Conservation (phyloP, 2,329 filamentous ascomycete species). For the Fusarium subglutinans region DNA sequence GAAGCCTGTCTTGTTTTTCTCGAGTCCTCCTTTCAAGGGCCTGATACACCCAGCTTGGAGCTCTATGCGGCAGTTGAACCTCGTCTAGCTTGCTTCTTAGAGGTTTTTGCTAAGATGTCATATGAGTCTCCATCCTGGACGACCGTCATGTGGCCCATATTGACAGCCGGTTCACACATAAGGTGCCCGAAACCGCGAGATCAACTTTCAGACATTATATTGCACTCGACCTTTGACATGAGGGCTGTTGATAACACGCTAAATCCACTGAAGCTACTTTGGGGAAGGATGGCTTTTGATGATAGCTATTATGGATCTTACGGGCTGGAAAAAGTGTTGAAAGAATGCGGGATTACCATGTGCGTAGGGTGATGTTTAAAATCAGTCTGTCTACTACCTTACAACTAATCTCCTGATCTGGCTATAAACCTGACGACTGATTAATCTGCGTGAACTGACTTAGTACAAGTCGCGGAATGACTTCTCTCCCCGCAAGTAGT, state of each 20-base stretch:
- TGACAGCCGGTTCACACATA: neutral
- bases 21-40: neutral
- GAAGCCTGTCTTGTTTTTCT: neutral
- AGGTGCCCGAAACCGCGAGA: neutral
- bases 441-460: rapidly evolving
- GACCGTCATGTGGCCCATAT: neutral
- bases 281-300: neutral
- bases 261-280: neutral
- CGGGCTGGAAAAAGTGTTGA: neutral
- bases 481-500: neutral
- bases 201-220: neutral
- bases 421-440: rapidly evolving
- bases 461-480: neutral
- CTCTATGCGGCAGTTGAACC: neutral
- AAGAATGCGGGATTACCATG: neutral
- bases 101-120: neutral
- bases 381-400: neutral
- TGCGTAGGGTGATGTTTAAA: neutral
- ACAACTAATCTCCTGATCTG: neutral
- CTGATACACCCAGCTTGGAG: neutral
- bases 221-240: neutral
- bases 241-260: neutral
- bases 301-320: neutral
- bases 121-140: neutral
- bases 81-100: neutral